Base-by-base conservation (phyloP, 495 filamentous ascomycete species). In the Xanthoparmelia taractica region DNA sequence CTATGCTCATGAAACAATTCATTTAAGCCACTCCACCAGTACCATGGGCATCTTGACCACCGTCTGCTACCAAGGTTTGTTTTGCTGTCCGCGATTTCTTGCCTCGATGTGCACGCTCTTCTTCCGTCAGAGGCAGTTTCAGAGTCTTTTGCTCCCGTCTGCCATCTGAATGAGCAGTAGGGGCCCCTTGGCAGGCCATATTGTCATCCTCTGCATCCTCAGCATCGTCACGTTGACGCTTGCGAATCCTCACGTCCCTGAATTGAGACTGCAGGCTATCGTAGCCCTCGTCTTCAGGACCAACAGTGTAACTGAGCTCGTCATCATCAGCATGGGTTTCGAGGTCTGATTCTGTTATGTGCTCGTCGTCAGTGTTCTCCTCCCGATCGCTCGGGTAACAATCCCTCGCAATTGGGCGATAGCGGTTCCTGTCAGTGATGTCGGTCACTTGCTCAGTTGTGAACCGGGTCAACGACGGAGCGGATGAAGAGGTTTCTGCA, bases 261-360 rank as follows among this genome's bases (percentile, higher is more conserved):
- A 65, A 36, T 18, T 48, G 63, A 25, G 37, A 20, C 12, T 45
- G 47, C 13, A 65, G 2, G 6, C 5, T n/a, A 8, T 45, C 18
- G 37, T 61, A 41, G 59, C 15, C 40, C 7, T 47, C 58, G 47
- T 58, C 59, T 25, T 61, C 63, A 18, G 58, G 58, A n/a, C 57
- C 37, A 15, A 48, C 43, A 23, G 40, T 10, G 40, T 45, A 48
- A 6, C 13, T 12, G 33, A 58, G 20, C 0, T 40, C 40, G 7
- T 58, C 61, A 27, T 63, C 61, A 56, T 13, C 61, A 0, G 17
- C 36, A 12, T 58, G 41, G 12, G 61, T 36, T 47, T 63, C 61
- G 1, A 63, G 34, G 31, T 63, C 61, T n/a, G 61, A 63, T 37
- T 58, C 54, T 12, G 61, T 48, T 15, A 3, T 18, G 5, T 11